phyloP scores from a whole-genome alignment of 305 asterid genomes.

The Solanum chacoense region DNA sequence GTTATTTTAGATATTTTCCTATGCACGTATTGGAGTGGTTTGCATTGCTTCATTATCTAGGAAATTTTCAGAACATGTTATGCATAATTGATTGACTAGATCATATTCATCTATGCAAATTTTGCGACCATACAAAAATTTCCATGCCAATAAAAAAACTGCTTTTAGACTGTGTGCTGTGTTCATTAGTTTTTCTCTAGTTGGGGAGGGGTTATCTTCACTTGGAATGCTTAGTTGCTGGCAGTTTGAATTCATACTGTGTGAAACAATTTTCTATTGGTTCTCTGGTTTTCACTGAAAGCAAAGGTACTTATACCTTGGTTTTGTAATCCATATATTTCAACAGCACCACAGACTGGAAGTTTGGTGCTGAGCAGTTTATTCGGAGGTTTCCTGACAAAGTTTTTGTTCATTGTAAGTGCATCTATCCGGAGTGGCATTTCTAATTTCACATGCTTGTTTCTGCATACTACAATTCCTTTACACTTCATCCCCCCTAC shows the following conservation, averaged over 20 bases:
- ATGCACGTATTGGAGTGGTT: not conserved
- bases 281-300: not conserved
- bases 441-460: not conserved
- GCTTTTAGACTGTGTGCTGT: not conserved
- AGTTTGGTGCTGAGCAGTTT: conserved; percentile 51
- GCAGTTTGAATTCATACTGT: not conserved
- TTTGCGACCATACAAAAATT: not conserved
- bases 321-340: conserved; percentile 6
- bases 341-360: conserved; percentile 53
- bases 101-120: not conserved
- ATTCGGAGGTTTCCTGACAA: conserved; percentile 38
- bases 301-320: not conserved
- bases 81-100: not conserved
- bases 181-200: not conserved
- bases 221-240: not conserved
- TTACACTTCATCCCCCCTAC: not conserved
- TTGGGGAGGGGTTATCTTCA: not conserved
- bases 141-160: not conserved
- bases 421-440: not conserved
- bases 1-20: not conserved
- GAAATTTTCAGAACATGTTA: not conserved
- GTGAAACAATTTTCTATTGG: not conserved
- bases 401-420: conserved; percentile 58
- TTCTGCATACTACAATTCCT: not conserved
- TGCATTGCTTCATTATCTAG: not conserved